These are phyloP conservation scores for Malus fusca DNA, from an alignment of 306 rosid genomes.

Conservation along the genomic window DNA sequence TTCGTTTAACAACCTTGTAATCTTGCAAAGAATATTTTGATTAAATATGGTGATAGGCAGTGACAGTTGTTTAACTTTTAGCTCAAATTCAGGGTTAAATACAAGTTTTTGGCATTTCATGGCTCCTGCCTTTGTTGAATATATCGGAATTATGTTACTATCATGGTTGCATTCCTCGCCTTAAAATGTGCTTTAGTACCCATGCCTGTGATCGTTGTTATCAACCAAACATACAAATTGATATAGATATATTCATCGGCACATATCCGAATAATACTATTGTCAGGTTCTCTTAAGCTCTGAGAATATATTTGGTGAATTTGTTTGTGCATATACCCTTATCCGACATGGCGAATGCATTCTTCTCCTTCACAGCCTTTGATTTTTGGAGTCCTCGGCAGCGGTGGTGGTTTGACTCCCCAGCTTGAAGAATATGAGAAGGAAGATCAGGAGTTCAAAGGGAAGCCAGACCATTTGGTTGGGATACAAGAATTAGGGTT, in stretches of 20 bases:
- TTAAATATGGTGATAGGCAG: background rate
- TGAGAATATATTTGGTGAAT: background rate
- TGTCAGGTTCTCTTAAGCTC: background rate
- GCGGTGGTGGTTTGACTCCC: constrained; percentile 2
- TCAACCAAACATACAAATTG: background rate
- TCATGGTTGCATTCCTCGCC: constrained; percentile 17
- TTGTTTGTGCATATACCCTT: background rate
- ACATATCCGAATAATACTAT: background rate
- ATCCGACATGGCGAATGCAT: constrained; percentile 22
- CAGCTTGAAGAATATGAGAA: constrained; percentile 15
- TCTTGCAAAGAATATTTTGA: background rate
- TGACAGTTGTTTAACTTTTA: background rate
- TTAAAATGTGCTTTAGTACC: background rate
- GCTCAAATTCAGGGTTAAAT: background rate
- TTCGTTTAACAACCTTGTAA: background rate
- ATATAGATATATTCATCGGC: background rate
- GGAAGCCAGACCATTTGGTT: constrained; percentile 14
- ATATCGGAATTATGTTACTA: constrained; percentile 27
- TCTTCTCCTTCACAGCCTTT: constrained; percentile 27
- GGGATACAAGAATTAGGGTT: constrained; percentile 14
- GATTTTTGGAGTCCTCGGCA: constrained; percentile 24
- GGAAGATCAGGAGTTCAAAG: constrained; percentile 6
- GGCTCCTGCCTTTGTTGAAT: constrained; percentile 21
- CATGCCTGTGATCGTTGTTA: background rate
- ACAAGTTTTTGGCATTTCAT: background rate